A percentile compares a stretch with the other conserved stretches of the same genome.
phyloP scores from a whole-genome alignment of 768 basidiomycete genomes.

The Suillus brevipes region DNA sequence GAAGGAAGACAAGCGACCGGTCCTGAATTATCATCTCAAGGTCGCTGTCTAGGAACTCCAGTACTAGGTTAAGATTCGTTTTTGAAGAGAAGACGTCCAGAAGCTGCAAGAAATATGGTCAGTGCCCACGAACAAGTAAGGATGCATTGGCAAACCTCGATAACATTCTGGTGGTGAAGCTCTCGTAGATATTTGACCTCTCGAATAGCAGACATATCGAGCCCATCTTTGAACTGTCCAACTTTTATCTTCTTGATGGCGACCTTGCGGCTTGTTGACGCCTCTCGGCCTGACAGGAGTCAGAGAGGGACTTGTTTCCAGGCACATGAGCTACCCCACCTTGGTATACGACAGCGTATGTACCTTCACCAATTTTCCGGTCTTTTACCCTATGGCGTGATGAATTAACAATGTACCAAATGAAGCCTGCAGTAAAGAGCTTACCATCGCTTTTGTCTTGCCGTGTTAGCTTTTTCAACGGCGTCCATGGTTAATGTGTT shows the following conservation, averaged over 20 bases:
- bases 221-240: slow-evolving; percentile 94
- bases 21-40: slow-evolving; percentile 97
- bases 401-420: slow-evolving; percentile 10
- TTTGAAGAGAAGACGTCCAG: slow-evolving; percentile 96
- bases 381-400: slow-evolving; percentile 64
- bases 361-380: slow-evolving; percentile 85
- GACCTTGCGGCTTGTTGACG: slow-evolving; percentile 74
- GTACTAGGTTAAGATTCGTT: slow-evolving; percentile 93
- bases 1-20: slow-evolving; percentile 85
- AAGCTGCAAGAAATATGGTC: slow-evolving; percentile 51
- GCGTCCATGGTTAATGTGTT: slow-evolving; percentile 69
- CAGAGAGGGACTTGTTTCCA: slow-evolving; percentile 15
- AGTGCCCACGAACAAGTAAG: not conserved
- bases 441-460: slow-evolving; percentile 70
- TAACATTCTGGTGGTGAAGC: slow-evolving; percentile 90
- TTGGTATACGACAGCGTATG: slow-evolving; percentile 95
- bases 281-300: slow-evolving; percentile 59
- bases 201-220: slow-evolving; percentile 98
- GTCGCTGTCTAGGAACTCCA: slow-evolving; percentile 96
- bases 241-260: slow-evolving; percentile 99
- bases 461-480: slow-evolving; percentile 76
- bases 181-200: slow-evolving; percentile 98
- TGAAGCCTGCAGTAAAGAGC: slow-evolving; percentile 12
- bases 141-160: slow-evolving; percentile 58
- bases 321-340: slow-evolving; percentile 45